A percentile compares a stretch with the other conserved stretches of the same genome.
Conservation (phyloP, 2,329 filamentous ascomycete genomes). For the Mycosphaerella sp. region DNA sequence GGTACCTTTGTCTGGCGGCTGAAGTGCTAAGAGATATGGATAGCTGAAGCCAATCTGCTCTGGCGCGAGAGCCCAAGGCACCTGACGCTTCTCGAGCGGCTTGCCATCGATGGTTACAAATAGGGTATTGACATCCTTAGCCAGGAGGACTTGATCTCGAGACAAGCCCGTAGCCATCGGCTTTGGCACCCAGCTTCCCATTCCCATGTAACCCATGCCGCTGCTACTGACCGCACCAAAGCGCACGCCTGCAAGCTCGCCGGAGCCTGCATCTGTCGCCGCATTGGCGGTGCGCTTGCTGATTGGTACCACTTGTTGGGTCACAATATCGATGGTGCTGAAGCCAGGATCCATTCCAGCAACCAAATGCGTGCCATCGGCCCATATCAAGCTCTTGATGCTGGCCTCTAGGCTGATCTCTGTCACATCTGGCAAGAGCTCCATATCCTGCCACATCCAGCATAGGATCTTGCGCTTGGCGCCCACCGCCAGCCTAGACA, state of each 20-base stretch:
- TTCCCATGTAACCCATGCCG: constrained; percentile 94
- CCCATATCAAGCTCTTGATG: constrained; percentile 87
- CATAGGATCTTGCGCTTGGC: constrained; percentile 84
- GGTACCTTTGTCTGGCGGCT: constrained; percentile 72
- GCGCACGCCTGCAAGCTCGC: constrained; percentile 55
- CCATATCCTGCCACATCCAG: constrained; percentile 96
- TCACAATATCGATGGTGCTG: constrained; percentile 77
- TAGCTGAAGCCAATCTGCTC: constrained; percentile 95
- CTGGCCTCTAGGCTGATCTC: constrained; percentile 77
- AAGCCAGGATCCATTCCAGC: constrained; percentile 90
- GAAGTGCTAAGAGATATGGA: constrained; percentile 84
- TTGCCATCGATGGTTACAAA: constrained; percentile 84
- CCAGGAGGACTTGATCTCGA: constrained; percentile 80
- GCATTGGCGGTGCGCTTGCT: constrained; percentile 38
- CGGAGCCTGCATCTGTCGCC: constrained; percentile 42
- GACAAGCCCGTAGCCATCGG: constrained; percentile 77
- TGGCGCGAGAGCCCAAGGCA: constrained; percentile 86
- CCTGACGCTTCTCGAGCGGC: constrained; percentile 72
- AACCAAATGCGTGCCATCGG: constrained; percentile 75
- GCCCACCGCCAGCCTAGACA: constrained; percentile 83
- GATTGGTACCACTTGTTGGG: constrained; percentile 68
- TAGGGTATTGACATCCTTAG: constrained; percentile 93
- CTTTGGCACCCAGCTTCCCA: constrained; percentile 85
- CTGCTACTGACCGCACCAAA: constrained; percentile 78
- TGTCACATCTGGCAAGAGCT: constrained; percentile 64